Evolutionary conservation across 495 filamentous ascomycete genomes (phyloP).

Genomic region (Lepraria neglecta): DNA sequence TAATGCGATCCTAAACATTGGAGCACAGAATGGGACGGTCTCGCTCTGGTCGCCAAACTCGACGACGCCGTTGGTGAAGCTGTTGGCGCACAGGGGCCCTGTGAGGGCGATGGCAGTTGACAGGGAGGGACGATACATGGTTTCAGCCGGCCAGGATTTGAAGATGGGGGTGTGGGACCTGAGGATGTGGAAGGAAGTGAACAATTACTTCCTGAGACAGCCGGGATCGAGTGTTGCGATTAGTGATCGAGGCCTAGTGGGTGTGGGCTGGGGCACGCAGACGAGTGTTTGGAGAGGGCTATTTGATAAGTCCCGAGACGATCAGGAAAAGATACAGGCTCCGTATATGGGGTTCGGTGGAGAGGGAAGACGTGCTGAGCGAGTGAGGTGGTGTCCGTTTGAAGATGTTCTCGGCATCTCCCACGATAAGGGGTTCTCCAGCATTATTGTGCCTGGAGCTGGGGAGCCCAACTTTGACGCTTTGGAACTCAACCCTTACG

Average conservation of each 20-base stretch:
- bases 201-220: slow-evolving; percentile 78
- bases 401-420: slow-evolving; percentile 85
- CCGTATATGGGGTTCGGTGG: slow-evolving; percentile 94
- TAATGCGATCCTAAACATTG: slow-evolving; percentile 85
- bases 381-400: slow-evolving; percentile 85
- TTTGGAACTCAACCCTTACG: slow-evolving; percentile 92
- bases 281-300: slow-evolving; percentile 84
- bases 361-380: slow-evolving; percentile 73
- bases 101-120: slow-evolving; percentile 82
- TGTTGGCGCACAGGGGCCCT: slow-evolving; percentile 91
- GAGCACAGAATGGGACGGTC: slow-evolving; percentile 90
- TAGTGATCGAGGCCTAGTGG: slow-evolving; percentile 78
- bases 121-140: slow-evolving; percentile 90
- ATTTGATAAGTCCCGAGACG: slow-evolving; percentile 60
- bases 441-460: slow-evolving; percentile 82
- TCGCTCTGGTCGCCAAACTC: slow-evolving; percentile 96
- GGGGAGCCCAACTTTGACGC: slow-evolving; percentile 97
- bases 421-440: slow-evolving; percentile 81
- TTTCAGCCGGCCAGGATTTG: slow-evolving; percentile 81
- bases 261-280: slow-evolving; percentile 87
- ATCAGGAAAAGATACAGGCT: slow-evolving; percentile 72
- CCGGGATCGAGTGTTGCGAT: slow-evolving; percentile 82
- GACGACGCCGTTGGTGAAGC: slow-evolving; percentile 77
- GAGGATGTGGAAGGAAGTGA: slow-evolving; percentile 85
- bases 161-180: slow-evolving; percentile 97